A percentile compares a stretch with the other conserved stretches of the same genome.
Evolutionary conservation across 805 yeast genomes (phyloP).

Genomic region (Yarrowia sp.): DNA sequence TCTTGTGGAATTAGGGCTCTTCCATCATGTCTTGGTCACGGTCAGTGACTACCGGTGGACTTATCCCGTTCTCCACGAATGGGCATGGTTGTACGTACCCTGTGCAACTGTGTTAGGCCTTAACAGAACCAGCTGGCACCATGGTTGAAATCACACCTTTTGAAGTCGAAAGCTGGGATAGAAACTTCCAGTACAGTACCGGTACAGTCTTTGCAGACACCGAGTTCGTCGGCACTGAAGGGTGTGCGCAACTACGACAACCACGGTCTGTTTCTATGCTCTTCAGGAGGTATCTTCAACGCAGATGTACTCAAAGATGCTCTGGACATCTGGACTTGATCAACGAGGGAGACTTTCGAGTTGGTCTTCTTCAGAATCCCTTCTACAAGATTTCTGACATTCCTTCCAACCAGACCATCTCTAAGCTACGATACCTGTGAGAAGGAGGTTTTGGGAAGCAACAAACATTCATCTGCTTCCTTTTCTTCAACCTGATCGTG

Average conservation of each 20-base stretch:
- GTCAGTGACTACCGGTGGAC: no score
- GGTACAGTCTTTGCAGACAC: slow-evolving; percentile 74
- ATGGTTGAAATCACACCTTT: slow-evolving; percentile 56
- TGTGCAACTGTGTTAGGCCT: no score
- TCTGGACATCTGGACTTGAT: background rate
- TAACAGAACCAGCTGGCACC: no score
- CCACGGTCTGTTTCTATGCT: slow-evolving; percentile 4
- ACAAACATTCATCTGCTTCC: slow-evolving; percentile 69
- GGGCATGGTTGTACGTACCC: no score
- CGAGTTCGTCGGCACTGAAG: slow-evolving; percentile 49
- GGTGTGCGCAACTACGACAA: slow-evolving; percentile 8
- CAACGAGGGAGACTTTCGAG: slow-evolving; percentile 3
- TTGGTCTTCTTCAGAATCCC: background rate
- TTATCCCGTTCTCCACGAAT: no score
- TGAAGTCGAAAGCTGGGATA: slow-evolving; percentile 83
- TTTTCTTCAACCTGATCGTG: slow-evolving; percentile 57
- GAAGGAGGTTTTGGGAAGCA: slow-evolving; percentile 74
- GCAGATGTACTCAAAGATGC: slow-evolving; percentile 1
- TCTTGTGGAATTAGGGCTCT: no score
- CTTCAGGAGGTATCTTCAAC: slow-evolving; percentile 4
- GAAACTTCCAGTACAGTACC: slow-evolving; percentile 61
- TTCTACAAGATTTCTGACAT: slow-evolving; percentile 2
- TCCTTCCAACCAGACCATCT: slow-evolving; percentile 11
- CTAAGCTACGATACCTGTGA: slow-evolving; percentile 51
- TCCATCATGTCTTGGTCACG: no score